Conservation (phyloP, 2,329 filamentous ascomycete species). For the Penicillium verrucosum region DNA sequence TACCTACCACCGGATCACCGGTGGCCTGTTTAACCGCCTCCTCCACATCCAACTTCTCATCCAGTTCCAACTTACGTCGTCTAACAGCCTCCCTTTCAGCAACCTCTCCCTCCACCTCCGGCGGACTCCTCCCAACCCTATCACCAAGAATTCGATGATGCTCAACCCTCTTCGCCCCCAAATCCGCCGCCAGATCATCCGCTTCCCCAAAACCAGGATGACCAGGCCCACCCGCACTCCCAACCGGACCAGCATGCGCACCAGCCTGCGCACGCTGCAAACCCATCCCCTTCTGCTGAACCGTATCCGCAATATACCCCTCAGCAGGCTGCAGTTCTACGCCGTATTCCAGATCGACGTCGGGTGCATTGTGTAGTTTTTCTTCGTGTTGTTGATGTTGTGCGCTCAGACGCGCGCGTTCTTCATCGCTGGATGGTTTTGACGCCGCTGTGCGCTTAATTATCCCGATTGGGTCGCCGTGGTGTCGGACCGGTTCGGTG, state of each 20-base stretch:
- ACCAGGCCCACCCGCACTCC: constrained; percentile 29
- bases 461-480: constrained; percentile 24
- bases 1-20: constrained; percentile 27
- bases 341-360: constrained; percentile 36
- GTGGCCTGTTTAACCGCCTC: constrained; percentile 27
- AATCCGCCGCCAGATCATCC: constrained; percentile 28
- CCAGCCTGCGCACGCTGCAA: constrained; percentile 29
- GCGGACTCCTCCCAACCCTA: constrained; percentile 22
- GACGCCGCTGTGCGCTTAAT: constrained; percentile 30
- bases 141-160: constrained; percentile 34
- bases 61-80: constrained; percentile 25
- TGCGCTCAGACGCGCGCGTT: constrained; percentile 18
- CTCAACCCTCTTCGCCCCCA: constrained; percentile 35
- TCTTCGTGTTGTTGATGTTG: constrained; percentile 16
- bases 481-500: constrained; percentile 7
- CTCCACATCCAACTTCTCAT: constrained; percentile 30
- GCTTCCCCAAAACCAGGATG: constrained; percentile 34
- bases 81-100: constrained; percentile 23
- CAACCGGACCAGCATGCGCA: constrained; percentile 37
- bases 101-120: constrained; percentile 12
- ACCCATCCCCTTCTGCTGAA: constrained; percentile 25
- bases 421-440: constrained; percentile 28
- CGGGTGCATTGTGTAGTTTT: constrained; percentile 16
- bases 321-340: constrained; percentile 38
- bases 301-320: constrained; percentile 34